phyloP scores from a whole-genome alignment of 345 rosid species.

The Balakata baccata region DNA sequence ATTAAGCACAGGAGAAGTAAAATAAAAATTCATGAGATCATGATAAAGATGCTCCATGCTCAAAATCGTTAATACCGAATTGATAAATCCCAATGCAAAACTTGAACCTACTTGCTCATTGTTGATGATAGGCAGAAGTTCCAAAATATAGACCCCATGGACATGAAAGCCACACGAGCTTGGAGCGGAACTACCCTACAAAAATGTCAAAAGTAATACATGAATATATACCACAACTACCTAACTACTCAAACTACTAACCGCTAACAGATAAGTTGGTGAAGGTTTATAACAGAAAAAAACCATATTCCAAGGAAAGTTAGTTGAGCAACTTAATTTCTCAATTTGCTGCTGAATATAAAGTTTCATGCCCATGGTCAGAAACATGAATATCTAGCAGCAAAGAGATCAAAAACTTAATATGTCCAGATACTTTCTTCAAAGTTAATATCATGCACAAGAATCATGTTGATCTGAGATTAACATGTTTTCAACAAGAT shows the following conservation, averaged over 20 bases:
- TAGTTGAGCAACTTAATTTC: neutral
- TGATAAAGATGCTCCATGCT: neutral
- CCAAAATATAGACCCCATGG: slow-evolving; percentile 88
- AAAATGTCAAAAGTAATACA: slow-evolving; percentile 13
- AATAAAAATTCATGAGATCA: neutral
- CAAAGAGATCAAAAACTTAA: too few species aligned
- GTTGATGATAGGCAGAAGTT: slow-evolving; percentile 86
- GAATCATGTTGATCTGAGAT: too few species aligned
- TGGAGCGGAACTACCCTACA: slow-evolving; percentile 89
- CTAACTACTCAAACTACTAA: neutral
- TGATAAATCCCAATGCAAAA: slow-evolving; percentile 12
- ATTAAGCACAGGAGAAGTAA: neutral
- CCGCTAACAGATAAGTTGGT: neutral
- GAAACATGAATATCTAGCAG: too few species aligned
- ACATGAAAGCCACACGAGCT: slow-evolving; percentile 96
- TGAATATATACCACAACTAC: neutral
- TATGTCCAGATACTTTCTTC: too few species aligned
- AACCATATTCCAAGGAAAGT: neutral
- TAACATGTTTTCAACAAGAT: neutral
- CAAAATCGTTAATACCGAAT: neutral
- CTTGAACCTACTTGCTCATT: slow-evolving; percentile 60
- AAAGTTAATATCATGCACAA: too few species aligned
- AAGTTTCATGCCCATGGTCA: neutral
- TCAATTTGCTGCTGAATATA: neutral
- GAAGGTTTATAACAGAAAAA: neutral